Evolutionary conservation across 495 filamentous ascomycete genomes (phyloP).

Genomic region (Hypoxylon fuscum): DNA sequence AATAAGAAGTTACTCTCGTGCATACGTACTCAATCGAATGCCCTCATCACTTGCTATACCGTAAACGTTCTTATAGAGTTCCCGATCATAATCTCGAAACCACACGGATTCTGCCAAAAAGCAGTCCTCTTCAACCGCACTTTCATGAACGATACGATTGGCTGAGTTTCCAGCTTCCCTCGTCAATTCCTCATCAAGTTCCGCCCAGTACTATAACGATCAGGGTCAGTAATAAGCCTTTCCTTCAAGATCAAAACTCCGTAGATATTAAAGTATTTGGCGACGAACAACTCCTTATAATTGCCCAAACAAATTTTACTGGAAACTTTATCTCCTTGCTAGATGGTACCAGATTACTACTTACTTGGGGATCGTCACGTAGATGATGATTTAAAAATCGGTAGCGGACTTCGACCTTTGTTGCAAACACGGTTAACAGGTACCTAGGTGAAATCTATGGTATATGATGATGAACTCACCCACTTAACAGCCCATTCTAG

Average conservation of each 20-base stretch:
- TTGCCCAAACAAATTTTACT: too few relatives aligned
- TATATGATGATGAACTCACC: not conserved
- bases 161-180: constrained; percentile 1
- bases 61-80: constrained; percentile 2
- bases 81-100: constrained; percentile 2
- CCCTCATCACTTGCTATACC: constrained; percentile 2
- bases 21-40: constrained; percentile 9
- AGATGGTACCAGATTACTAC: too few relatives aligned
- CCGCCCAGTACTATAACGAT: not conserved
- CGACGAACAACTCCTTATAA: too few relatives aligned
- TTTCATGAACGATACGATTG: constrained; percentile 5
- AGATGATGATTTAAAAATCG: constrained; percentile 16
- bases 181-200: not conserved
- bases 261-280: too few relatives aligned
- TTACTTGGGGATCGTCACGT: constrained; percentile 14
- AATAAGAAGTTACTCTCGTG: not conserved
- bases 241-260: too few relatives aligned
- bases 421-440: not conserved
- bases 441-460: not conserved
- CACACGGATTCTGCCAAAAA: constrained; percentile 2
- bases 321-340: too few relatives aligned
- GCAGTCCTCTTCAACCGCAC: constrained; percentile 11
- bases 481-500: constrained; percentile 9
- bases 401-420: constrained; percentile 9
- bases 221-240: too few relatives aligned